A percentile compares a stretch with the other conserved stretches of the same genome.
phyloP scores from a whole-genome alignment of 2,329 filamentous ascomycete species.

The Sclerotinia spermophila region DNA sequence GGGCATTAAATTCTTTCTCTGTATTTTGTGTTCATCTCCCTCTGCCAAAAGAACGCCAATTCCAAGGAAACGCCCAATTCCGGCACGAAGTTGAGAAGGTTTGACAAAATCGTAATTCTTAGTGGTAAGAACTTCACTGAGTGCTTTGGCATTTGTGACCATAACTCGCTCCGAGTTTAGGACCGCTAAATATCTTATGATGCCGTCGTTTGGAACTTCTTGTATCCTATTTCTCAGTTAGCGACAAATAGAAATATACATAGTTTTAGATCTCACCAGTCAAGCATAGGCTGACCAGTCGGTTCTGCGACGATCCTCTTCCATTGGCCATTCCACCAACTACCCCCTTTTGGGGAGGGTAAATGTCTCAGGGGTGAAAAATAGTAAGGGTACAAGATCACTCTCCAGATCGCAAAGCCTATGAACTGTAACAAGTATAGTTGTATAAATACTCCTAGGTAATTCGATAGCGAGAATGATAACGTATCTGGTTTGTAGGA shows the following conservation, averaged over 20 bases:
- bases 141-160: conserved; percentile 57
- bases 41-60: conserved; percentile 75
- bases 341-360: conserved; percentile 46
- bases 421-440: conserved; percentile 41
- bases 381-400: conserved; percentile 54
- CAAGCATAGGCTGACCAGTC: conserved; percentile 39
- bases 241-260: neutral
- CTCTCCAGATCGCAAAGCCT: conserved; percentile 39
- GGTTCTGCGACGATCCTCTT: conserved; percentile 38
- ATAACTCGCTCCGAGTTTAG: conserved; percentile 63
- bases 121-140: conserved; percentile 67
- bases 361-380: conserved; percentile 57
- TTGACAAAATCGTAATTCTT: conserved; percentile 70
- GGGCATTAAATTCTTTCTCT: conserved; percentile 74
- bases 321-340: conserved; percentile 47
- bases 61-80: conserved; percentile 63
- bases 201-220: conserved; percentile 61
- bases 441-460: conserved; percentile 40
- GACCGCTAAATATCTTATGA: conserved; percentile 63
- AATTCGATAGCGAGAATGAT: conserved; percentile 32
- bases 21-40: conserved; percentile 83
- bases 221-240: conserved; percentile 46
- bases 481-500: conserved; percentile 28
- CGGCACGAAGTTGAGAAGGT: conserved; percentile 50
- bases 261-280: conserved; percentile 35